Evolutionary conservation across 768 basidiomycete genomes (phyloP), one percentile per base, ranked within the genome.

Genomic region (Holtermannia corniformis): DNA sequence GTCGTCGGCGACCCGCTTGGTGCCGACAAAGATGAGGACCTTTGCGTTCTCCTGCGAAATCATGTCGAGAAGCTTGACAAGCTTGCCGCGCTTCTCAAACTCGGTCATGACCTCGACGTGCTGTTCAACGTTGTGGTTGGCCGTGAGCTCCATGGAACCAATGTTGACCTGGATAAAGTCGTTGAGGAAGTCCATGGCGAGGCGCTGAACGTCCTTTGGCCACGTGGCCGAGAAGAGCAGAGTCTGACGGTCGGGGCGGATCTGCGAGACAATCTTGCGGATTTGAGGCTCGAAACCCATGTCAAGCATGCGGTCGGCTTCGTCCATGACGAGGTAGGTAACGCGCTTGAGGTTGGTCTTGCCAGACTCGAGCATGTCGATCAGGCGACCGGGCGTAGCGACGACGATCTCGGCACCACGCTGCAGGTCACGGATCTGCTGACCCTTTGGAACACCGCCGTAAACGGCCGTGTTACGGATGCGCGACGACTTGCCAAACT

Each of bases 241-340:
- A 0, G 95, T 99, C 71, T 99, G 95, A 65, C 95, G 82, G 77
- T 99, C 95, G 41, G 95, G 95, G 40, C 95, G 83, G 67, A 99
- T 92, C 74, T 99, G 95, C 62, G 84, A 78, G 61, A 97, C 87
- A 60, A 99, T 96, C 77, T 97, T 97, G 70, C 92, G 81, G 70
- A 99, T 97, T 73, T 99, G 95, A 49, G 95, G 95, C 76, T 99
- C 95, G 76, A 99, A 99, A 79, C 95, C 95, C 95, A 99, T 99
- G 78, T 99, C 95, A 59, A 99, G 80, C 95, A 99, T 99, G 68
- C 95, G 88, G 77, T 99, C 95, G 43, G 95, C 95, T 74, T 99
- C 95, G 68, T 99, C 95, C 83, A 99, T 87, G 69, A 99, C 95
- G 40, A 99, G 80, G 74, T 97, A 99, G 20, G 95, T 99, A 52